phyloP scores from a whole-genome alignment of 345 rosid genomes.

The Lagerstroemia speciosa region DNA sequence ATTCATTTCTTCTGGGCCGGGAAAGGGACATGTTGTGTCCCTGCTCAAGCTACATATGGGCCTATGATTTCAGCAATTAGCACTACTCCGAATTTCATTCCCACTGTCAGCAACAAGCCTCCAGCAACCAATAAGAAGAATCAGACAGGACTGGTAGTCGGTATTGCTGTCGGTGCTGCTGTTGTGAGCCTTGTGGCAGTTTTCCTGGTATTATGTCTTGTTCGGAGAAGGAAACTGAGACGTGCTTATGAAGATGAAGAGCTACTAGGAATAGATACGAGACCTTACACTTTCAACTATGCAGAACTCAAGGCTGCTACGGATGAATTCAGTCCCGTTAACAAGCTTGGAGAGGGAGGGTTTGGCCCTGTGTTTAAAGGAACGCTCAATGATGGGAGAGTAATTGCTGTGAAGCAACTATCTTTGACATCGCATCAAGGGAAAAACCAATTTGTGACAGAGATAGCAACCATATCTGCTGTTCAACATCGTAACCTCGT shows the following conservation, averaged over 20 bases:
- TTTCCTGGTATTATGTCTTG: constrained; percentile 24
- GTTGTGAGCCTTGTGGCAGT: constrained; percentile 23
- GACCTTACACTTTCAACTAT: constrained; percentile 56
- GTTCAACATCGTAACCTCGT: neutral
- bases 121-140: constrained; percentile 14
- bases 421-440: neutral
- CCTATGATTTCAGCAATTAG: too few relatives aligned
- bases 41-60: too few relatives aligned
- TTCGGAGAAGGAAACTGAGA: constrained; percentile 26
- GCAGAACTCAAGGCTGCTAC: constrained; percentile 31
- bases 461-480: neutral
- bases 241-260: constrained; percentile 10
- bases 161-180: constrained; percentile 44
- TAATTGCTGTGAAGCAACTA: neutral
- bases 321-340: neutral
- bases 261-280: constrained; percentile 40
- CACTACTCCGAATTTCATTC: constrained; percentile 63
- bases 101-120: constrained; percentile 42
- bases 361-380: neutral
- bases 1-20: too few relatives aligned
- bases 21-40: too few relatives aligned
- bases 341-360: neutral
- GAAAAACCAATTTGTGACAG: neutral
- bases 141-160: constrained; percentile 43
- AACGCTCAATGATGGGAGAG: neutral